Conservation (phyloP, 495 filamentous ascomycete species). For the Aspergillus baeticus region DNA sequence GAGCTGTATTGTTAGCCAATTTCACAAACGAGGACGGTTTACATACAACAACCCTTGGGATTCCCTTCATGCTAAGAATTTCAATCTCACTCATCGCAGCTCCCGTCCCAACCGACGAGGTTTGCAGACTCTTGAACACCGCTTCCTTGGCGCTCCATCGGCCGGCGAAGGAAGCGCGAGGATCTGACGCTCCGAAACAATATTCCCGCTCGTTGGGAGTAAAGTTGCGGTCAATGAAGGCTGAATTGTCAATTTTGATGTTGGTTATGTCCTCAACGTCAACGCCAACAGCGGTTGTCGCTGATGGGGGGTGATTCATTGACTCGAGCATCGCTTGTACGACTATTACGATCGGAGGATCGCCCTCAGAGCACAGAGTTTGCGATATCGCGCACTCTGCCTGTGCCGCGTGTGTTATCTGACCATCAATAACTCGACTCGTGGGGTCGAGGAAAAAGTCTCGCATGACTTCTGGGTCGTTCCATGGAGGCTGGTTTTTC, state of each 20-base stretch:
- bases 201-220: conserved; percentile 77
- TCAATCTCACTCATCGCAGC: conserved; percentile 92
- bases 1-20: conserved; percentile 9
- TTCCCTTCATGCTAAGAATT: conserved; percentile 59
- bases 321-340: conserved; percentile 15
- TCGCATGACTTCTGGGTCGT: conserved; percentile 66
- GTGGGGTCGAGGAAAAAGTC: conserved; percentile 86
- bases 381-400: not conserved
- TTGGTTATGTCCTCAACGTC: conserved; percentile 83
- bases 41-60: conserved; percentile 19
- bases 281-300: conserved; percentile 66
- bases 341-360: not conserved
- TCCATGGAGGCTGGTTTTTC: conserved; percentile 20
- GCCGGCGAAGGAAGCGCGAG: conserved; percentile 84
- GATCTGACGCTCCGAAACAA: conserved; percentile 72
- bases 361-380: not conserved
- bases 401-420: not conserved
- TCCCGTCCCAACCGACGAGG: conserved; percentile 66
- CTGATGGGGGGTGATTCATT: not conserved
- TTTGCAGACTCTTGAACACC: conserved; percentile 88
- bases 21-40: not conserved
- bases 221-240: conserved; percentile 93
- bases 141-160: conserved; percentile 98
- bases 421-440: conserved; percentile 48
- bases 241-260: conserved; percentile 87